phyloP scores from a whole-genome alignment of 768 basidiomycete species.

The Mycena haematopus region DNA sequence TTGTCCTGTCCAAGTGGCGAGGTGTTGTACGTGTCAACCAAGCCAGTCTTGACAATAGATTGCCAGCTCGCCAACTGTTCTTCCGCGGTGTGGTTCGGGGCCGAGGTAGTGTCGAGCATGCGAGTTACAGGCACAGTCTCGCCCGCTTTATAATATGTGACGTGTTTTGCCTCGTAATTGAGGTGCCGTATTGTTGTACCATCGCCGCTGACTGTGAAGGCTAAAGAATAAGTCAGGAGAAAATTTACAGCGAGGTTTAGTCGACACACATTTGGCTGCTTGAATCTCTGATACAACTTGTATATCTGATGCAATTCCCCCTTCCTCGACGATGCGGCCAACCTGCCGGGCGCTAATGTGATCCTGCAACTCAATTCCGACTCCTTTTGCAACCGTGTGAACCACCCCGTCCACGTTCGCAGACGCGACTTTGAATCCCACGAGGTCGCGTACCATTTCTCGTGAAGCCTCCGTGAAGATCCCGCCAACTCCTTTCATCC shows the following conservation, averaged over 20 bases:
- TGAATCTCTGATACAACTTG: background rate
- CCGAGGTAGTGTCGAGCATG: background rate
- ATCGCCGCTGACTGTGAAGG: background rate
- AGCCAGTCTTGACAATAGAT: background rate
- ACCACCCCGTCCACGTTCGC: background rate
- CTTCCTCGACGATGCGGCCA: background rate
- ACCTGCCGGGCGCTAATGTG: background rate
- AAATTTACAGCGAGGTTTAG: background rate
- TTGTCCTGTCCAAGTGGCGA: constrained; percentile 14
- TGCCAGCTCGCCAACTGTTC: constrained; percentile 33
- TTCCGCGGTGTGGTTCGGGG: constrained; percentile 21
- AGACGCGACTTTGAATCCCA: background rate
- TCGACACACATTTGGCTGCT: background rate
- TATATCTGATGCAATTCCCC: background rate
- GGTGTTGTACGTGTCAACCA: constrained; percentile 28
- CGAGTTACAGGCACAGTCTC: background rate
- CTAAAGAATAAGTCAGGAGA: background rate
- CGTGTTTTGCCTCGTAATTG: constrained; percentile 1
- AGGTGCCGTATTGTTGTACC: background rate
- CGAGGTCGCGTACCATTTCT: background rate
- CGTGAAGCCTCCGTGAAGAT: background rate
- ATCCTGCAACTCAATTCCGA: background rate
- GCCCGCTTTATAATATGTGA: background rate
- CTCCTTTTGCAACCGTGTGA: background rate
- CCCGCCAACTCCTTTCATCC: background rate